A percentile compares a stretch with the other conserved stretches of the same genome.
These are phyloP conservation scores for Penicillium diatomitis DNA, from an alignment of 495 filamentous ascomycete genomes.

Conservation along the genomic window DNA sequence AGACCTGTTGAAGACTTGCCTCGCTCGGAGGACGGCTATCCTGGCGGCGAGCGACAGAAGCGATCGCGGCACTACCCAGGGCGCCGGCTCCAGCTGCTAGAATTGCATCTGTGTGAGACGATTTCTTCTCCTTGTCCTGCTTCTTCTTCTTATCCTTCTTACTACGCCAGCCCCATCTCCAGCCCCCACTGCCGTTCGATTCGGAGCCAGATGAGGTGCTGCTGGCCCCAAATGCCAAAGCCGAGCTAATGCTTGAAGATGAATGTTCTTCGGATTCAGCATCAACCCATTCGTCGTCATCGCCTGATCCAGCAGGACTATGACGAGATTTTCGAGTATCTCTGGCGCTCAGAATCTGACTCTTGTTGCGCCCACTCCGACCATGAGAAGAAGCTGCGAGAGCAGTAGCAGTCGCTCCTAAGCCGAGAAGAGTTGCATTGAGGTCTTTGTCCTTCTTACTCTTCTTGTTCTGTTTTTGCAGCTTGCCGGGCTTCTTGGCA, in stretches of 20 bases:
- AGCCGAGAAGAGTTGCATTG: conserved; percentile 45
- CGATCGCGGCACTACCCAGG: conserved; percentile 26
- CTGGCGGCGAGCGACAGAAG: conserved; percentile 18
- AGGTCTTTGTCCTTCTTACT: conserved; percentile 38
- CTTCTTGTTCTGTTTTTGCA: conserved; percentile 24
- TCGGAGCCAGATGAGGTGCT: conserved; percentile 46
- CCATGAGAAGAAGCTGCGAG: conserved; percentile 36
- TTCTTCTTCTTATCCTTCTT: conserved; percentile 40
- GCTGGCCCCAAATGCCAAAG: conserved; percentile 46
- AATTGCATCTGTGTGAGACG: conserved; percentile 15
- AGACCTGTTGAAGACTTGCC: conserved; percentile 36
- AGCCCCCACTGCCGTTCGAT: conserved; percentile 34
- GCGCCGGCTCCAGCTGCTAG: conserved; percentile 21
- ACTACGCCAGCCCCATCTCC: conserved; percentile 51
- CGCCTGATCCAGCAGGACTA: conserved; percentile 24
- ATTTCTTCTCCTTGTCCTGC: conserved; percentile 27
- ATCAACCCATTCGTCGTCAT: conserved; percentile 56
- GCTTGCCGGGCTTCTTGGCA: conserved; percentile 24
- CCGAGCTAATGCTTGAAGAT: conserved; percentile 44
- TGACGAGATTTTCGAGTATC: conserved; percentile 25
- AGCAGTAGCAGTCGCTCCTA: conserved; percentile 49
- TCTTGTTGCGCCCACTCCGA: conserved; percentile 20
- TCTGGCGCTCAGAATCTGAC: conserved; percentile 34
- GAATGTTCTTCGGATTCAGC: conserved; percentile 41
- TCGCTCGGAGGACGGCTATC: conserved; percentile 22